phyloP scores from a whole-genome alignment of 345 rosid genomes.

The Citrus cavaleriei region DNA sequence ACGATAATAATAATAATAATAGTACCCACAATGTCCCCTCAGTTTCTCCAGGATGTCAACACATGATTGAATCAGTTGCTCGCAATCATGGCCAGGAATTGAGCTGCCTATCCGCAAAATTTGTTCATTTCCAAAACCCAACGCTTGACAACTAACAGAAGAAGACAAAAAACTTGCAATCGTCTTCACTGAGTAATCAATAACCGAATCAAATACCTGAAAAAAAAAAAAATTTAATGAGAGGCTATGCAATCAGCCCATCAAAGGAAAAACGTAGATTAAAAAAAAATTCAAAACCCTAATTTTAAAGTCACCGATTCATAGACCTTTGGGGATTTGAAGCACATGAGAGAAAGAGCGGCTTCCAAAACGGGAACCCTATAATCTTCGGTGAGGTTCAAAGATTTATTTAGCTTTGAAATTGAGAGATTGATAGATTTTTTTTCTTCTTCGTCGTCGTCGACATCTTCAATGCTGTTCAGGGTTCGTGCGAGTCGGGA shows the following conservation, averaged over 20 bases:
- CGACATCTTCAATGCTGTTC: background rate
- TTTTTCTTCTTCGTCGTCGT: background rate
- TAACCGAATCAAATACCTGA: slow-evolving; percentile 60
- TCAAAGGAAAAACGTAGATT: background rate
- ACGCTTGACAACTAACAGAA: slow-evolving; percentile 41
- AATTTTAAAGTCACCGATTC: background rate
- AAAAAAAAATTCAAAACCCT: background rate
- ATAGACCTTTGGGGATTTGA: slow-evolving; percentile 61
- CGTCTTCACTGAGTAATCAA: slow-evolving; percentile 54
- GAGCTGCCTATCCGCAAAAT: slow-evolving; percentile 53
- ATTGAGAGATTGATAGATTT: slow-evolving; percentile 39
- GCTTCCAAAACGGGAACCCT: slow-evolving; percentile 57
- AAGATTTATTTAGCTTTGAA: slow-evolving; percentile 49
- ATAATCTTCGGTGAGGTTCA: slow-evolving; percentile 43
- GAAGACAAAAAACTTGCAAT: slow-evolving; percentile 47
- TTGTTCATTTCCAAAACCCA: slow-evolving; percentile 36
- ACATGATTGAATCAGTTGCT: slow-evolving; percentile 45
- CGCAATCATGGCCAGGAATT: slow-evolving; percentile 28
- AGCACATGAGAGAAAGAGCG: slow-evolving; percentile 63
- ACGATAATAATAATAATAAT: background rate
- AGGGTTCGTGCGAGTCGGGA: slow-evolving; percentile 36
- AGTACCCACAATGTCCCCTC: slow-evolving; percentile 40
- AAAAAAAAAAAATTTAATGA: background rate
- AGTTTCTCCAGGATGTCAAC: slow-evolving; percentile 35
- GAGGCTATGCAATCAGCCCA: background rate